Evolutionary conservation across 768 basidiomycete genomes (phyloP).

Genomic region (Suillus plorans): DNA sequence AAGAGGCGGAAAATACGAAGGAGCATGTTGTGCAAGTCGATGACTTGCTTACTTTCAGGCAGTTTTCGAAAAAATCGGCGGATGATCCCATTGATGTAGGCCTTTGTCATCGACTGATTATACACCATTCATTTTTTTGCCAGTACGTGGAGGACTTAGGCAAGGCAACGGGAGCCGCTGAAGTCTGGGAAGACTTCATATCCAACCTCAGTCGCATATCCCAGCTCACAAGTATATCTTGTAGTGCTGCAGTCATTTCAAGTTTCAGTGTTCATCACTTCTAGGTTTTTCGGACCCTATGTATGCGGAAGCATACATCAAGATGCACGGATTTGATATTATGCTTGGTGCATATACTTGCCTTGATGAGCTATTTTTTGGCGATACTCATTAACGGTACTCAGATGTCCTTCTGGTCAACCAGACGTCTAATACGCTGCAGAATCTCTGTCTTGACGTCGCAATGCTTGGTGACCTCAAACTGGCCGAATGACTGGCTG

Average conservation of each 20-base stretch:
- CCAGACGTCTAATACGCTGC: conserved; percentile 89
- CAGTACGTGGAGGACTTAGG: conserved; percentile 85
- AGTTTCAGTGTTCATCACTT: background rate
- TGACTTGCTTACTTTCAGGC: conserved; percentile 87
- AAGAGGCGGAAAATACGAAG: conserved; percentile 72
- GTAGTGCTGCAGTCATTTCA: background rate
- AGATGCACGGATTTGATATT: conserved; percentile 97
- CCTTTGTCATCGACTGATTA: background rate
- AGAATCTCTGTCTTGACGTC: conserved; percentile 96
- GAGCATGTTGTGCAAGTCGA: conserved; percentile 82
- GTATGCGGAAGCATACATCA: conserved; percentile 97
- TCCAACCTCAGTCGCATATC: conserved; percentile 92
- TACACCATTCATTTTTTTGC: background rate
- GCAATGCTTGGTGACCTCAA: conserved; percentile 44
- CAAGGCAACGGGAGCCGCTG: conserved; percentile 82
- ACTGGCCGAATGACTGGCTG: conserved; percentile 91
- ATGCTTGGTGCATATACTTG: conserved; percentile 59
- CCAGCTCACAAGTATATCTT: conserved; percentile 77
- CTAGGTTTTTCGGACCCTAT: conserved; percentile 96
- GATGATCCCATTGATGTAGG: conserved; percentile 76
- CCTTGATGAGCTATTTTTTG: conserved; percentile 1
- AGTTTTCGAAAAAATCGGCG: conserved; percentile 89
- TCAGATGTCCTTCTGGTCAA: conserved; percentile 95
- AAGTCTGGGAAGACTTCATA: conserved; percentile 88
- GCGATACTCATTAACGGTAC: background rate